Percentiles rank a stretch among this genome's conserved stretches.
These are phyloP conservation scores for Cercospora beticola DNA, from an alignment of 2,329 filamentous ascomycete species.

Conservation along the genomic window DNA sequence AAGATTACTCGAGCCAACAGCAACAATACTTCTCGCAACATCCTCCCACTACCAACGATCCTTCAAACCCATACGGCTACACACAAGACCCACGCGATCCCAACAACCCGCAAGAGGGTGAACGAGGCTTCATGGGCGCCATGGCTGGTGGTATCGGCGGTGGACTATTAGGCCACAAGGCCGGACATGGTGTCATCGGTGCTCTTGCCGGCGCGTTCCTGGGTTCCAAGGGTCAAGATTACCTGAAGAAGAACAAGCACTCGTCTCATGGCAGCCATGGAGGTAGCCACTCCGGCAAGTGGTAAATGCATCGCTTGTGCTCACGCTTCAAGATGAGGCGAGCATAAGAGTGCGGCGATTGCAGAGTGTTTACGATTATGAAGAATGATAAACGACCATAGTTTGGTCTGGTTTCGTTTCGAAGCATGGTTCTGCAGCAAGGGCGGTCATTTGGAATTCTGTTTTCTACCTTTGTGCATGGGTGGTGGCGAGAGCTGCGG, in stretches of 20 bases:
- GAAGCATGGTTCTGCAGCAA: not conserved
- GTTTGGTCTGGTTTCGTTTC: not conserved
- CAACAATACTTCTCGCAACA: conserved; percentile 27
- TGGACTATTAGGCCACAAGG: conserved; percentile 56
- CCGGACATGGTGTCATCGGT: conserved; percentile 56
- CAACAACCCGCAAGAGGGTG: conserved; percentile 51
- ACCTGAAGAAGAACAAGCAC: conserved; percentile 45
- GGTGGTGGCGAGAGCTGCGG: not conserved
- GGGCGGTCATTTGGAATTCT: not conserved
- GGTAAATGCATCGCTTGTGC: not conserved
- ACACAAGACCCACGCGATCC: conserved; percentile 39
- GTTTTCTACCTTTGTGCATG: not conserved
- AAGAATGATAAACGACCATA: not conserved
- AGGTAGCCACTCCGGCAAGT: not conserved
- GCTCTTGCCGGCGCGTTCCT: conserved; percentile 58
- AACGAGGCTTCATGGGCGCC: conserved; percentile 59
- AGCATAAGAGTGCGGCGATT: not conserved
- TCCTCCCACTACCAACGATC: conserved; percentile 35
- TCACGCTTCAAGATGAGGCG: not conserved
- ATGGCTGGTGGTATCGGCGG: conserved; percentile 59
- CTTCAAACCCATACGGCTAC: conserved; percentile 41
- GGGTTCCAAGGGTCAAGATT: conserved; percentile 52
- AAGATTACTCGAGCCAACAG: conserved; percentile 19
- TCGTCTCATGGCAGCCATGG: not conserved
- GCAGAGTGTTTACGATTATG: not conserved